Base-by-base conservation (phyloP, 2,329 filamentous ascomycete genomes). In the Botrytis galanthina region DNA sequence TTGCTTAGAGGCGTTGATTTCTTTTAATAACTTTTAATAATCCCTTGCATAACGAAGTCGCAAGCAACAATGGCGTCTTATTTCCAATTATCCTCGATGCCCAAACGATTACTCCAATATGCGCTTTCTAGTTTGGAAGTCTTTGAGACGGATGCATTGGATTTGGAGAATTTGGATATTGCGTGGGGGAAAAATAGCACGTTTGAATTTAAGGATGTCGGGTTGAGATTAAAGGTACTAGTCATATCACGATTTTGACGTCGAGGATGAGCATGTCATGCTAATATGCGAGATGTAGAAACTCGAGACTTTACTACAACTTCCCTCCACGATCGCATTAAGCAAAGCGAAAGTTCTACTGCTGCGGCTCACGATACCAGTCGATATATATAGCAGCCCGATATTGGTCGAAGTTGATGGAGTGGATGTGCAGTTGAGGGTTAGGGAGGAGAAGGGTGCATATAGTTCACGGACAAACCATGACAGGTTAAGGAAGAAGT, bases 31-130 rank as follows among this genome's bases (percentile, higher is more conserved):
- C 44, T 70, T 42, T 51, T 29, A 32, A 32, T 68, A 57, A 32
- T 57, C 14, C n/a, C n/a, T 64, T 59, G 42, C 57, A 10, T 29
- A 64, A 39, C 46, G 32, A 67, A 67, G 51, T 70, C 73, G 57
- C 70, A 70, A 74, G 60, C 74, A 73, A 74, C 64, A 60, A 82
- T 82, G 81, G 78, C 80, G 64, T 81, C 80, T 71, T 81, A 80
- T 73, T 78, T 82, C n/a, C 77, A 78, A 72, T 72, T 76, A 29
- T 80, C 94, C 76, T 93, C 89, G 78, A 93, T 97, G 86, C 93
- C 95, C 84, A 97, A 96, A 87, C 91, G 92, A 82, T 87, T 98
- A 79, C 88, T 98, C 77, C 91, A 93, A 78, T 97, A 96, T 85
- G 93, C 91, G 68, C 86, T 99, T 60, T 92, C 92, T 37, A 90